These are phyloP conservation scores for Sporisorium scitamineum DNA, from an alignment of 1,284 basidiomycete genomes.

Conservation along the genomic window DNA sequence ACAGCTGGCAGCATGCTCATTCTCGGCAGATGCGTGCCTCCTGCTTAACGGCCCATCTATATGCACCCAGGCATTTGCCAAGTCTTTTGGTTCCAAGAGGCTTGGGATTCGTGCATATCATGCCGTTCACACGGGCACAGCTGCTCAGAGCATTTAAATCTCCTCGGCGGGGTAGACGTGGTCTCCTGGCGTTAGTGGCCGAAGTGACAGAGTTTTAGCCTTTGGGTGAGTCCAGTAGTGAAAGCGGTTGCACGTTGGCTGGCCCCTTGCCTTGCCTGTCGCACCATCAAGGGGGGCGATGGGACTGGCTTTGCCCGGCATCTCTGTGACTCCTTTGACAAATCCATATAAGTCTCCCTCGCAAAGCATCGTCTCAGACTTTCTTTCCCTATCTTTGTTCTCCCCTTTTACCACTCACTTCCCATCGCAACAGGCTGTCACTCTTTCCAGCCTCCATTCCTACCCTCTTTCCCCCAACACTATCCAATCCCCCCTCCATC, in stretches of 20 bases:
- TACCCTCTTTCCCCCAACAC: background rate
- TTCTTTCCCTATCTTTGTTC: too few relatives aligned
- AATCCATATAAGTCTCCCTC: constrained; percentile 29
- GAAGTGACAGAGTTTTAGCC: background rate
- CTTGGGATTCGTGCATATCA: background rate
- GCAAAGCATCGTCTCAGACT: background rate
- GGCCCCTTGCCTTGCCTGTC: constrained; percentile 1
- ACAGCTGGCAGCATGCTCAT: background rate
- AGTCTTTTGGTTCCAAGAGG: background rate
- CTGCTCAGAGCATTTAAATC: background rate
- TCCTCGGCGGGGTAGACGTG: background rate
- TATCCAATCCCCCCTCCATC: constrained; percentile 3
- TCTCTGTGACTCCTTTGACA: background rate
- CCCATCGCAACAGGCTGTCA: constrained; percentile 26
- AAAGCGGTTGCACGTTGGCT: background rate
- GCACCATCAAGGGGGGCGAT: background rate
- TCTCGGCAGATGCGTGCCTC: background rate
- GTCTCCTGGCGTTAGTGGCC: background rate
- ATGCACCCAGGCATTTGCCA: background rate
- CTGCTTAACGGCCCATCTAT: background rate
- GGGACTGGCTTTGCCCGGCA: background rate
- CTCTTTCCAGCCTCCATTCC: constrained; percentile 40
- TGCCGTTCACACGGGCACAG: background rate
- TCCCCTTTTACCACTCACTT: constrained; percentile 11
- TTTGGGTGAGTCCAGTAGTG: background rate